Conservation (phyloP, 2,329 filamentous ascomycete genomes). For the Aspergillus japonicus region DNA sequence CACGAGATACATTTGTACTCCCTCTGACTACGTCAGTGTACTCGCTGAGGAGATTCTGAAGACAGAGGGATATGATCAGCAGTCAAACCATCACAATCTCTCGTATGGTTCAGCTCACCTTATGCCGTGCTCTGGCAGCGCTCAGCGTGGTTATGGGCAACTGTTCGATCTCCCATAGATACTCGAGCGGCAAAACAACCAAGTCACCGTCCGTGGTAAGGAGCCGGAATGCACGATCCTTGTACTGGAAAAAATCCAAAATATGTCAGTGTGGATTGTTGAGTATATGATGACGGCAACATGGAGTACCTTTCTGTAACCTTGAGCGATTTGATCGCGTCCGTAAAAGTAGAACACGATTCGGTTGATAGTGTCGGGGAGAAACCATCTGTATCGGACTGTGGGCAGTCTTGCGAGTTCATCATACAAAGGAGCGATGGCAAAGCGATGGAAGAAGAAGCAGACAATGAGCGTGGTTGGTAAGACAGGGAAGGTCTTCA, state of each 20-base stretch:
- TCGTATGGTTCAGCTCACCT: constrained; percentile 16
- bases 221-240: constrained; percentile 26
- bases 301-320: constrained; percentile 25
- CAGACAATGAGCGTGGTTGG: background rate
- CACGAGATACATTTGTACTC: constrained; percentile 24
- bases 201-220: constrained; percentile 31
- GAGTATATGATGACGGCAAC: background rate
- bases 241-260: constrained; percentile 20
- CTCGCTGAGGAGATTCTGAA: constrained; percentile 29
- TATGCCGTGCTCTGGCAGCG: constrained; percentile 29
- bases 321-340: constrained; percentile 23
- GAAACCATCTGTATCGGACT: constrained; percentile 19
- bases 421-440: background rate
- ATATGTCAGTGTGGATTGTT: background rate
- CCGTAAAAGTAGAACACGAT: constrained; percentile 26
- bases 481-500: background rate
- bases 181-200: constrained; percentile 28
- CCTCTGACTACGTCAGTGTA: constrained; percentile 29
- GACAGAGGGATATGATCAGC: background rate
- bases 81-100: background rate
- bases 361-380: constrained; percentile 28
- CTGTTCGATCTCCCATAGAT: constrained; percentile 25
- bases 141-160: constrained; percentile 22
- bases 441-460: background rate
- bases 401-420: constrained; percentile 17